Base-by-base conservation (phyloP, 345 rosid genomes). In the Arabis alpina region DNA sequence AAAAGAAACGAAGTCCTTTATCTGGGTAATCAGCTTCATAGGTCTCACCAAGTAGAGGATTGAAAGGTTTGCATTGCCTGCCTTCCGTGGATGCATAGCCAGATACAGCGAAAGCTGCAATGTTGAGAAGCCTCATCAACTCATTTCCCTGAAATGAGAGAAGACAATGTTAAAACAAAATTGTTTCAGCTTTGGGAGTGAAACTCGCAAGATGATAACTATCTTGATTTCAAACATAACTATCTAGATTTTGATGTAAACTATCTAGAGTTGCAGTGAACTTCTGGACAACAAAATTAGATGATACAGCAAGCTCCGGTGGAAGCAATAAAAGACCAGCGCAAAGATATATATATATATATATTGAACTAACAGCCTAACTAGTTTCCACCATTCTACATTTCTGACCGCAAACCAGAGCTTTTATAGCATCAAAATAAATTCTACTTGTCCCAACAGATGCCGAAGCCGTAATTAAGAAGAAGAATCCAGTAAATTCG, bases 31-130 rank as follows among this genome's bases (percentile, higher is more conserved):
- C 96, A 77, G 98, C 99, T 73, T 95, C 99, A 42, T 92, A 95
- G 30, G 99, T 95, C 81, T 95, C 98, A 4, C 99, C 98, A 43
- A 95, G 96, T 13, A 95, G 90, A 74, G 99, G 99, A 75, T 94
- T 94, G 76, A 94, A 94, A 53, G 99, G 97, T 63, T 94, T 94
- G 79, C 99, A 94, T 71, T 94, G 98, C 70, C 98, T 82, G 41
- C 99, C 99, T 85, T 92, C 97, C 11, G 99, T 94, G 60, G 97
- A 95, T 50, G 99, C 91, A 82, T 95, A 95, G 51, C 98, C 97
- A 72, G 99, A 95, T 64, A 95, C 97, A 80, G 98, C 99, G 85
- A 92, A 95, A 5, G 99, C 99, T 55, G 97, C 99, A 64, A 92
- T 78, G 70, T 91, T 85, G 69, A 92, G 79, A 79, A 95, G 85